Evolutionary conservation across 345 rosid genomes (phyloP).

Genomic region (Sonneratia caseolaris): DNA sequence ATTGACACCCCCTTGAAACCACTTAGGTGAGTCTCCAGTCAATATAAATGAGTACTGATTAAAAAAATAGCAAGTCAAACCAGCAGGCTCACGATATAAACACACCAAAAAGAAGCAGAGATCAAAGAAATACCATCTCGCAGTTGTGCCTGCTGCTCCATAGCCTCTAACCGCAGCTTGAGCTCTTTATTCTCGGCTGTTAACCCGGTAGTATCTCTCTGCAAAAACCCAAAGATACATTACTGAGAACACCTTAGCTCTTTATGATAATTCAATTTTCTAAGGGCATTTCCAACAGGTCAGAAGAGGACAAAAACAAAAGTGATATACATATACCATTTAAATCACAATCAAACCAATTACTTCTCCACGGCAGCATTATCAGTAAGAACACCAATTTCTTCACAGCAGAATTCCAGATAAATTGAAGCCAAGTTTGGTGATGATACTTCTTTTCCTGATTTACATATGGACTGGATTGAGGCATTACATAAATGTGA

Average conservation of each 20-base stretch:
- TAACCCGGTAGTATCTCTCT: conserved; percentile 62
- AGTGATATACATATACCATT: not conserved
- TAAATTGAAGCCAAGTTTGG: not conserved
- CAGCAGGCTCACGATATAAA: not conserved
- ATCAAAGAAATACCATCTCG: conserved; percentile 42
- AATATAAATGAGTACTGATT: not conserved
- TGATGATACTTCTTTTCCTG: not conserved
- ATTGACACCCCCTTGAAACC: not conserved
- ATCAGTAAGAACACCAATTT: too few relatives aligned
- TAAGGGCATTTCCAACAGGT: not conserved
- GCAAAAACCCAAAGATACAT: conserved; percentile 12
- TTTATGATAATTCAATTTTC: not conserved
- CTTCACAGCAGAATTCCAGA: too few relatives aligned
- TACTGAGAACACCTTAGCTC: not conserved
- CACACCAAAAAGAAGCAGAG: not conserved
- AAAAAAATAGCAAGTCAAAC: not conserved
- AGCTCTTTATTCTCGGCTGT: conserved; percentile 63
- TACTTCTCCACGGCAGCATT: not conserved
- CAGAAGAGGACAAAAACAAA: not conserved
- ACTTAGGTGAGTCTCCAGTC: not conserved
- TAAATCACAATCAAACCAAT: not conserved
- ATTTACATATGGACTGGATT: not conserved
- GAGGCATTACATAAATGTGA: not conserved
- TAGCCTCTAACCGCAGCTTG: conserved; percentile 56
- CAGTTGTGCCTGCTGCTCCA: conserved; percentile 73